Evolutionary conservation across 345 rosid species (phyloP).

Genomic region (Capsella bursapastoris): DNA sequence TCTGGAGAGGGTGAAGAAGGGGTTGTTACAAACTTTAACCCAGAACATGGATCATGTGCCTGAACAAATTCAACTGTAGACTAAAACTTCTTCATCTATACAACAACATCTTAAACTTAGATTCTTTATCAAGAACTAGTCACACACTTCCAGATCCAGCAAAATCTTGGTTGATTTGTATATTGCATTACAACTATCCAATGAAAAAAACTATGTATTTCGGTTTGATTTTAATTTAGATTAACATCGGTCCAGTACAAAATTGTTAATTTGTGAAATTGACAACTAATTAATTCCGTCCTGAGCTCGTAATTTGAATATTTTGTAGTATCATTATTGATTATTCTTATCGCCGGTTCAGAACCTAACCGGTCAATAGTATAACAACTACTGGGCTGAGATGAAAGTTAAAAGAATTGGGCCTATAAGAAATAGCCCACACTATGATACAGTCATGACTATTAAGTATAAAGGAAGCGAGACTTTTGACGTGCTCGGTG

Average conservation of each 20-base stretch:
- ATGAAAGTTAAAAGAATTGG: background rate
- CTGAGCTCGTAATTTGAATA: background rate
- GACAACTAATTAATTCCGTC: background rate
- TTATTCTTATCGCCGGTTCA: background rate
- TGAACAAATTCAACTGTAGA: slow-evolving; percentile 20
- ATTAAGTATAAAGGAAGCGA: background rate
- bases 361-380: slow-evolving; percentile 11
- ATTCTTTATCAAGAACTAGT: background rate
- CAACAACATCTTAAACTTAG: background rate
- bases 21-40: background rate
- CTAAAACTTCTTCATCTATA: background rate
- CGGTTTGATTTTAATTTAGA: background rate
- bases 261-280: background rate
- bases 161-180: background rate
- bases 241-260: background rate
- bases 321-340: background rate
- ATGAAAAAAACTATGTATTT: background rate
- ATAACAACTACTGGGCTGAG: slow-evolving; percentile 10
- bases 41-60: background rate
- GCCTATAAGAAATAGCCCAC: slow-evolving; percentile 19
- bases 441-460: background rate
- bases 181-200: background rate
- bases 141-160: background rate
- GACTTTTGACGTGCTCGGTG: background rate
- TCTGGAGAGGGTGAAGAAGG: slow-evolving; percentile 60